Evolutionary conservation across 139 green algal genomes (phyloP).

Genomic region (Spirogloea muscicola): DNA sequence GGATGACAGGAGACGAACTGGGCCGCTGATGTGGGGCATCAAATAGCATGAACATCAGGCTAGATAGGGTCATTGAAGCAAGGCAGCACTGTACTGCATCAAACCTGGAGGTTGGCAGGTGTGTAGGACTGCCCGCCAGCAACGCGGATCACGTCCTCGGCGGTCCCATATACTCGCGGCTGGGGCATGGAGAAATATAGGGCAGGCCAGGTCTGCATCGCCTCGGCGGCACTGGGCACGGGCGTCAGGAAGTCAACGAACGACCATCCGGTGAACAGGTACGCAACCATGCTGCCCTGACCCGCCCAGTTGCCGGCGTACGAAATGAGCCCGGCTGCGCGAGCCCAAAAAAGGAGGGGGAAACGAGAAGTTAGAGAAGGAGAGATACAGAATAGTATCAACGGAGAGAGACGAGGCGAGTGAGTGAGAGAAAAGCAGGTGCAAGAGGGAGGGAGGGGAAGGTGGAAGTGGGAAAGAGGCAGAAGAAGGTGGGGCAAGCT

Average conservation of each 20-base stretch:
- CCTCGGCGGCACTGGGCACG: neutral
- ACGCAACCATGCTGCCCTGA: neutral
- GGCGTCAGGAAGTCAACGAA: slow-evolving; percentile 4
- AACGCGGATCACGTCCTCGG: neutral
- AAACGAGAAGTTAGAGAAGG: too few species aligned
- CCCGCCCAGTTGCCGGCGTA: slow-evolving; percentile 14
- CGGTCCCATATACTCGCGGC: neutral
- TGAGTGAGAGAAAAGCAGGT: too few species aligned
- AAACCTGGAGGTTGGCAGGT: neutral
- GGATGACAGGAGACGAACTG: neutral
- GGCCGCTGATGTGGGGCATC: too few species aligned
- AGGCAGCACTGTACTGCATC: neutral
- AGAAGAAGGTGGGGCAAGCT: too few species aligned
- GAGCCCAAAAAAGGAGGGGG: too few species aligned
- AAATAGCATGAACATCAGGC: neutral
- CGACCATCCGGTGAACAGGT: slow-evolving; percentile 3
- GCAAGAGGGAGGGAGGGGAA: too few species aligned
- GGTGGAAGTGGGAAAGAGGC: too few species aligned
- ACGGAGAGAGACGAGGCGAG: too few species aligned
- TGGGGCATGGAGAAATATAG: slow-evolving; percentile 13
- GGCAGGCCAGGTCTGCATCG: neutral
- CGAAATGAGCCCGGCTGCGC: neutral
- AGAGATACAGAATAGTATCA: too few species aligned
- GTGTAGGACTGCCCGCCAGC: neutral
- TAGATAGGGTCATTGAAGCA: neutral